Evolutionary conservation across 345 rosid species (phyloP).

Genomic region (Excoecaria agallocha): DNA sequence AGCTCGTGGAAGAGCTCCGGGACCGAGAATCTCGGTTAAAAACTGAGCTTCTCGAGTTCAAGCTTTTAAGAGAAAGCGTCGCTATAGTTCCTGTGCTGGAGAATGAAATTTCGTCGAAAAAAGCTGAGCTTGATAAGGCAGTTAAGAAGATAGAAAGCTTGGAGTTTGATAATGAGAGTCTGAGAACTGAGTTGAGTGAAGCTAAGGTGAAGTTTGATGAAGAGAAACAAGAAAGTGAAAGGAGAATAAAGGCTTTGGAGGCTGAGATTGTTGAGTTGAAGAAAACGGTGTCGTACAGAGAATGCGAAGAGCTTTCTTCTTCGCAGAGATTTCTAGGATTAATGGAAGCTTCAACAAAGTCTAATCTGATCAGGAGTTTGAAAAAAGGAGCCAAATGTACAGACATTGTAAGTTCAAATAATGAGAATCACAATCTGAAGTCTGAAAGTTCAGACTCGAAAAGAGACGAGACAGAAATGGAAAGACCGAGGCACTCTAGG

Average conservation of each 20-base stretch:
- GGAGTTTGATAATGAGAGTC: slow-evolving; percentile 45
- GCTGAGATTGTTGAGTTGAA: slow-evolving; percentile 48
- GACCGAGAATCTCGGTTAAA: slow-evolving; percentile 64
- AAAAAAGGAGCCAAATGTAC: slow-evolving; percentile 38
- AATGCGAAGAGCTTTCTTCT: slow-evolving; percentile 50
- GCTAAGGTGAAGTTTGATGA: slow-evolving; percentile 26
- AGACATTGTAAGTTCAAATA: slow-evolving; percentile 19
- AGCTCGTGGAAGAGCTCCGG: slow-evolving; percentile 69
- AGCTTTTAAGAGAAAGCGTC: slow-evolving; percentile 66
- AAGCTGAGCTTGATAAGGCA: slow-evolving; percentile 36
- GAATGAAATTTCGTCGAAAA: slow-evolving; percentile 42
- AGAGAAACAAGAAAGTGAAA: slow-evolving; percentile 35
- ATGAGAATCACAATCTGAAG: slow-evolving; percentile 22
- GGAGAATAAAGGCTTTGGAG: slow-evolving; percentile 47
- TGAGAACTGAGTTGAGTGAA: slow-evolving; percentile 38
- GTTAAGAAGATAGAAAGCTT: slow-evolving; percentile 37
- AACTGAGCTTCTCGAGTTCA: slow-evolving; percentile 72
- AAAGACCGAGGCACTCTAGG: slow-evolving; percentile 49
- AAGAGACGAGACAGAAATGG: slow-evolving; percentile 45
- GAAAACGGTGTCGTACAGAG: slow-evolving; percentile 44
- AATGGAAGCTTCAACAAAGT: slow-evolving; percentile 52
- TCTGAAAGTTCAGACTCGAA: slow-evolving; percentile 31
- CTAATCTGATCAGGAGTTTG: slow-evolving; percentile 47
- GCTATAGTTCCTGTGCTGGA: slow-evolving; percentile 76
- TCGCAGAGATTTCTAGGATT: slow-evolving; percentile 76